phyloP scores from a whole-genome alignment of 192 early-diverging fungal genomes.

The Ambispora gerdemannii region DNA sequence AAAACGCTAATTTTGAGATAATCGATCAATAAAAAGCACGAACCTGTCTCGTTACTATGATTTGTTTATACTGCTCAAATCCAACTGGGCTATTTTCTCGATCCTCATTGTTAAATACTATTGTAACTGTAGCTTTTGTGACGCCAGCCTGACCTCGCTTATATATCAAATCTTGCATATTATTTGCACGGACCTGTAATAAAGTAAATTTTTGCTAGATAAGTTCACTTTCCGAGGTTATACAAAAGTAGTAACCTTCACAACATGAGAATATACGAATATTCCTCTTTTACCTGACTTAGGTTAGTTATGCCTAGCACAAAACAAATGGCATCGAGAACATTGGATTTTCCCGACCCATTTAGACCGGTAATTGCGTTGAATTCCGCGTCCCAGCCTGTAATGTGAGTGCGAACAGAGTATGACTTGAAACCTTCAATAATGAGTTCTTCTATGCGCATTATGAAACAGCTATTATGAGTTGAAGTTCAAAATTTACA shows the following conservation, averaged over 20 bases:
- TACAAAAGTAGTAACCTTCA: background rate
- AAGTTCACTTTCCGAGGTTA: background rate
- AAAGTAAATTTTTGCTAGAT: background rate
- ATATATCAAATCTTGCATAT: constrained; percentile 94
- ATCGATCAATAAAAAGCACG: too few relatives aligned
- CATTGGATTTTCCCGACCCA: constrained; percentile 97
- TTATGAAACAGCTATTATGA: constrained; percentile 30
- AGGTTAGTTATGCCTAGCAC: constrained; percentile 94
- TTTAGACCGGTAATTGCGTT: constrained; percentile 99
- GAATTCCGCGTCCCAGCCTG: constrained; percentile 97
- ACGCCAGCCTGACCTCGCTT: constrained; percentile 98
- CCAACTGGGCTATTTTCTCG: constrained; percentile 80
- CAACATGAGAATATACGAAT: too few relatives aligned
- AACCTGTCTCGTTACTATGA: constrained; percentile 96
- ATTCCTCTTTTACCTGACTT: constrained; percentile 71
- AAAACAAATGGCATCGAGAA: constrained; percentile 98
- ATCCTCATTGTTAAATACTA: constrained; percentile 94
- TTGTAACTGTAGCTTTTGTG: constrained; percentile 95
- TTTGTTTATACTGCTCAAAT: constrained; percentile 78
- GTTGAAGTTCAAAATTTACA: too few relatives aligned
- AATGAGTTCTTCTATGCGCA: constrained; percentile 94
- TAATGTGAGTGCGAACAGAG: constrained; percentile 89
- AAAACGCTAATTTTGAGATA: background rate
- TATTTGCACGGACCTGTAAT: constrained; percentile 81
- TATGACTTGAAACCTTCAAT: constrained; percentile 99